Percentiles rank a stretch among this genome's conserved stretches.
phyloP scores from a whole-genome alignment of 1,284 basidiomycete species.

The Rhodotorula mucilaginosa region DNA sequence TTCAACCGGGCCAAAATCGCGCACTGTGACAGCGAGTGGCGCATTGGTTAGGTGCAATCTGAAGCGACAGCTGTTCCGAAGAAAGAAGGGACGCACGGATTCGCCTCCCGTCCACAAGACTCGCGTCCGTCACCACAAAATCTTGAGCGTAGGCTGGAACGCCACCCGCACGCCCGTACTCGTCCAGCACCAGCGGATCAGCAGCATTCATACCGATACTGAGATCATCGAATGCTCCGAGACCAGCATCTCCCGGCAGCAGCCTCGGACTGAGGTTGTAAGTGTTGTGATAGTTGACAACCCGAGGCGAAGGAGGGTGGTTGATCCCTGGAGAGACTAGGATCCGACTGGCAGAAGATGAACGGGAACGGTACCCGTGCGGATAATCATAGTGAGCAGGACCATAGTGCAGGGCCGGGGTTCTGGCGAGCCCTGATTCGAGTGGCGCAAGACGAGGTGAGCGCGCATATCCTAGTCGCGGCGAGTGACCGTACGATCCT shows the following conservation, averaged over 20 bases:
- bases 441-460: background rate
- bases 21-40: background rate
- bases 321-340: background rate
- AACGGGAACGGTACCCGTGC: background rate
- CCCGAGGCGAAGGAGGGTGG: background rate
- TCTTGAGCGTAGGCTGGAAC: background rate
- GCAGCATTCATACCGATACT: background rate
- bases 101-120: slow-evolving; percentile 6
- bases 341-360: background rate
- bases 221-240: slow-evolving; percentile 15
- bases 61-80: too few species aligned
- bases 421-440: too few species aligned
- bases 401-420: background rate
- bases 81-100: background rate
- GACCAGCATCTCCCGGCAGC: background rate
- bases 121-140: slow-evolving; percentile 19
- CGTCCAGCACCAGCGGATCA: slow-evolving; percentile 6
- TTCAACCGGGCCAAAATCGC: slow-evolving; percentile 6
- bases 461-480: background rate
- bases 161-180: background rate
- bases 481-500: background rate
- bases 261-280: slow-evolving; percentile 5
- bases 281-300: slow-evolving; percentile 25
- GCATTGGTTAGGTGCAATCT: too few species aligned
- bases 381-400: background rate